phyloP scores from a whole-genome alignment of 257 asterid species.

The Solanum rostratum region DNA sequence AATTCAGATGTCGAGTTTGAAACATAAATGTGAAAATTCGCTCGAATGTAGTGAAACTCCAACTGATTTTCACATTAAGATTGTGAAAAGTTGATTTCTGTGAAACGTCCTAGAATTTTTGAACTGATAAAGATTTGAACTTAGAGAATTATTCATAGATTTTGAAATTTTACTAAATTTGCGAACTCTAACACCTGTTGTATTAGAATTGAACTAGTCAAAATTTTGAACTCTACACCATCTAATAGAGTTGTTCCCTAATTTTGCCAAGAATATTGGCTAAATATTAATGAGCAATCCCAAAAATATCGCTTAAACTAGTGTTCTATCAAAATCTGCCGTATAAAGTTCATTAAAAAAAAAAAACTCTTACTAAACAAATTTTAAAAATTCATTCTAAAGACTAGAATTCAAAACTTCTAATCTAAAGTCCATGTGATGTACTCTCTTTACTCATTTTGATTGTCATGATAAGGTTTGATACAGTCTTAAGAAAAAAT shows the following conservation, averaged over 20 bases:
- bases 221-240: neutral
- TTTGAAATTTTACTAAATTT: no score
- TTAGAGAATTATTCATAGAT: no score
- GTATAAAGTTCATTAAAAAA: accelerated
- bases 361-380: neutral
- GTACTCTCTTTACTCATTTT: no score
- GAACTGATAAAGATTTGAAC: no score
- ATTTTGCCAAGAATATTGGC: neutral
- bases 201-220: neutral
- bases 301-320: neutral
- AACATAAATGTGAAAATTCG: neutral
- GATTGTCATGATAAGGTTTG: no score
- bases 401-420: neutral
- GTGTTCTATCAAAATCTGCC: neutral
- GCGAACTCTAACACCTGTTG: neutral
- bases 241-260: neutral
- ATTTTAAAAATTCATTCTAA: neutral
- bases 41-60: neutral
- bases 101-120: neutral
- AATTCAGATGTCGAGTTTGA: no score
- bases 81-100: neutral
- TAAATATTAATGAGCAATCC: neutral
- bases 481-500: no score
- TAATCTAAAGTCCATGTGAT: neutral
- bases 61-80: no score